Evolutionary conservation across 2,329 filamentous ascomycete species (phyloP).

Genomic region (Volutella citrinella): DNA sequence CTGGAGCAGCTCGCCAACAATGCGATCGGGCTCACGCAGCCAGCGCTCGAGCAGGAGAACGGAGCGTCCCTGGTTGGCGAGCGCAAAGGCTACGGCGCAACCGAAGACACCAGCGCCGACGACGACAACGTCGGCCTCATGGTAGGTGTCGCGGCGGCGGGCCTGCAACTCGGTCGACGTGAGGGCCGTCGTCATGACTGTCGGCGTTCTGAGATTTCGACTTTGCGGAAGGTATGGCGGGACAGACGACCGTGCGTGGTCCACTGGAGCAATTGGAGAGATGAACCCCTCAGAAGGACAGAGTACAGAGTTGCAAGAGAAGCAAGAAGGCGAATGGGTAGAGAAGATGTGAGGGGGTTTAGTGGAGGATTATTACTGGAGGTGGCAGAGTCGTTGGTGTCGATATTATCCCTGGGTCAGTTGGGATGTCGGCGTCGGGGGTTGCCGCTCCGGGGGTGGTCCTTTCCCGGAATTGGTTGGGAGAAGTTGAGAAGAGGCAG

Average conservation of each 20-base stretch:
- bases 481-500: slow-evolving; percentile 7
- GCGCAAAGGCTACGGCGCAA: slow-evolving; percentile 77
- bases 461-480: too few species aligned
- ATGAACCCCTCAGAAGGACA: too few species aligned
- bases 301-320: too few species aligned
- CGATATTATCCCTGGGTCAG: slow-evolving; percentile 4
- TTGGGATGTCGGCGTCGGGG: slow-evolving; percentile 11
- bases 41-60: slow-evolving; percentile 87
- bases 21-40: slow-evolving; percentile 89
- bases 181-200: slow-evolving; percentile 31
- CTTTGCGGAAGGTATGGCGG: too few species aligned
- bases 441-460: slow-evolving; percentile 16
- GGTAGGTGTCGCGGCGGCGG: slow-evolving; percentile 51
- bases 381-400: slow-evolving; percentile 6
- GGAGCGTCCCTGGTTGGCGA: slow-evolving; percentile 85
- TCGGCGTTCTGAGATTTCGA: slow-evolving; percentile 13
- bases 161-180: slow-evolving; percentile 38
- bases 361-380: slow-evolving; percentile 6
- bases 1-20: slow-evolving; percentile 92
- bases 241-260: too few species aligned
- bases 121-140: slow-evolving; percentile 80
- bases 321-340: too few species aligned
- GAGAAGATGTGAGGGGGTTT: too few species aligned
- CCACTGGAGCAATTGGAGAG: too few species aligned
- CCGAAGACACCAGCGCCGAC: slow-evolving; percentile 90